Evolutionary conservation across 2,329 filamentous ascomycete genomes (phyloP), one percentile per base, ranked within the genome.

Genomic region (Elsinoe arachidis): DNA sequence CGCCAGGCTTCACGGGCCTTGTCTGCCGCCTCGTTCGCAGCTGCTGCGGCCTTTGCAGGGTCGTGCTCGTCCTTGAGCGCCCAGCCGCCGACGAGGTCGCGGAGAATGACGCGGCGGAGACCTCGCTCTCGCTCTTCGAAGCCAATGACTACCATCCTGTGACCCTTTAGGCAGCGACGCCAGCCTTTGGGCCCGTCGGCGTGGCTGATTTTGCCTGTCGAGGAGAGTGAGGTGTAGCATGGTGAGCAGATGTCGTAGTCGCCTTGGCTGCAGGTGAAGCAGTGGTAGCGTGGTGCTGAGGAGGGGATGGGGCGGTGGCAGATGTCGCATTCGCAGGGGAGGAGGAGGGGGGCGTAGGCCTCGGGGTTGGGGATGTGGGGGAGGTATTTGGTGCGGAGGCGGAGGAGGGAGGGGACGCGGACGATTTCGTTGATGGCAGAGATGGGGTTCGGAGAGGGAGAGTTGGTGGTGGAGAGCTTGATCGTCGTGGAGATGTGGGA

Each of bases 221-320:
- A 72, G 1, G 87, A 80, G 6, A 91, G 77, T 47, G 79, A 80
- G 52, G 79, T 74, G 70, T 96, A 96, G 75, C 91, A 96, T 3
- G 79, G 75, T 15, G 78, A 78, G 72, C 91, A 96, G 49, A 96
- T 81, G 64, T 96, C 89, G 69, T 93, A 95, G 69, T 95, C 87
- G n/a, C 90, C 90, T 30, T 80, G 76, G 54, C 82, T 83, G 70
- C 90, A 95, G 54, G 78, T 74, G 51, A 83, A 85, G 71, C 92
- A 97, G 72, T 96, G 92, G 63, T 86, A 90, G 12, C 90, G 81
- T 5, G 80, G 81, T 54, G 83, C 78, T 0, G 78, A 80, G 0
- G 88, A 84, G 2, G 83, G 78, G 59, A 96, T 95, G 0, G 82
- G 76, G 51, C 84, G 80, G 44, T 79, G 81, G 70, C 91, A 96